phyloP scores from a whole-genome alignment of 352 stramenopile species.

The Globisporangium viniferum region DNA sequence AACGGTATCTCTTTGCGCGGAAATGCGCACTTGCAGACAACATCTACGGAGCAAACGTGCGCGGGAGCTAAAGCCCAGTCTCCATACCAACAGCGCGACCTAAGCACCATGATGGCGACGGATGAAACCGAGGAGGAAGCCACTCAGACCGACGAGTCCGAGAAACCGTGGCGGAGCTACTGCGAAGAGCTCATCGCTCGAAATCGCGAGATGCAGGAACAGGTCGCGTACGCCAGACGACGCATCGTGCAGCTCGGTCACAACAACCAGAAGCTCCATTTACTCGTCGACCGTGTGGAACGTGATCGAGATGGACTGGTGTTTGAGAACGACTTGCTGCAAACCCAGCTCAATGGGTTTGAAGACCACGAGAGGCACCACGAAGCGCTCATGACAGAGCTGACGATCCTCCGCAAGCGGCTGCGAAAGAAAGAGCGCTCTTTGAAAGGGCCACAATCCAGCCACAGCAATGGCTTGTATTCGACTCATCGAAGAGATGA shows the following conservation, averaged over 20 bases:
- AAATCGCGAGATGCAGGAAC: constrained; percentile 77
- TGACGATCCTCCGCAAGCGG: constrained; percentile 41
- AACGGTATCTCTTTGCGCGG: not conserved
- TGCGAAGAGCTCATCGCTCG: constrained; percentile 69
- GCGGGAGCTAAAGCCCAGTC: not conserved
- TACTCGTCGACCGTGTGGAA: constrained; percentile 81
- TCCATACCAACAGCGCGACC: not conserved
- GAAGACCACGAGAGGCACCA: constrained; percentile 67
- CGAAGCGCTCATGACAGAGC: constrained; percentile 62
- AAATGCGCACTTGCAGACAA: not conserved
- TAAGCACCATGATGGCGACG: not conserved
- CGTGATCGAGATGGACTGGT: constrained; percentile 76
- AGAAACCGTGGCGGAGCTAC: constrained; percentile 66
- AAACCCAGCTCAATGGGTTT: constrained; percentile 67
- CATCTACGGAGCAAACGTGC: no score
- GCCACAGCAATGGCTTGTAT: not conserved
- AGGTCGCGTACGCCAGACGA: constrained; percentile 55
- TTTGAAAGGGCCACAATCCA: not conserved
- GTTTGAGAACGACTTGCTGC: constrained; percentile 80
- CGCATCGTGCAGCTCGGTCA: constrained; percentile 68
- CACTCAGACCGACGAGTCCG: constrained; percentile 16
- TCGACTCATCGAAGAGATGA: not conserved
- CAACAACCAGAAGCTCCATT: constrained; percentile 82
- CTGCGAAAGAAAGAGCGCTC: constrained; percentile 31
- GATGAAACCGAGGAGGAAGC: not conserved